Evolutionary conservation across 176 grass and related monocot species (phyloP).

Genomic region (Dendrocalamus sinicus): DNA sequence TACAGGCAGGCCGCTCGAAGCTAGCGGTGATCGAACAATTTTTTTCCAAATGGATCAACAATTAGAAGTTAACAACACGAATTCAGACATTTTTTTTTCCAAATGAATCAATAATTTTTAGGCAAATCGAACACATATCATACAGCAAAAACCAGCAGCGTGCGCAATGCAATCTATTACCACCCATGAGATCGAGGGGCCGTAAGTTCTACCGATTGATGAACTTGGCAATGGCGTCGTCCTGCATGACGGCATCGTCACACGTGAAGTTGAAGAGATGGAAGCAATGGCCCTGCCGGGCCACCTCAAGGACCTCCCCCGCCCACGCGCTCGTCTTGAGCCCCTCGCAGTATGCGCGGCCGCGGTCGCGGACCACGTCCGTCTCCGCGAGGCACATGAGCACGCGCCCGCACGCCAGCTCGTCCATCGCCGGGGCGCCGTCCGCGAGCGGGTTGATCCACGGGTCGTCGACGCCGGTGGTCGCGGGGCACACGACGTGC

Average conservation of each 20-base stretch:
- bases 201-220: conserved; percentile 41
- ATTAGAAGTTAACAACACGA: background rate
- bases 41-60: background rate
- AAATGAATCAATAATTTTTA: background rate
- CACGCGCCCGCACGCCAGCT: conserved; percentile 42
- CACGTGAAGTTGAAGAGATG: conserved; percentile 45
- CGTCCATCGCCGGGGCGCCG: conserved; percentile 46
- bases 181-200: background rate
- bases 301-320: conserved; percentile 47
- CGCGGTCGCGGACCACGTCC: conserved; percentile 53
- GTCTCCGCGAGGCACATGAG: conserved; percentile 61
- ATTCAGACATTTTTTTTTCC: background rate
- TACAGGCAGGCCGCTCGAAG: too few relatives aligned
- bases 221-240: conserved; percentile 54
- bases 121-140: background rate
- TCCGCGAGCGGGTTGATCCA: conserved; percentile 53
- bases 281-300: conserved; percentile 57
- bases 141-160: background rate
- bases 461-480: conserved; percentile 50
- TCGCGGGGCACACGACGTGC: conserved; percentile 50
- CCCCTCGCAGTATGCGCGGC: conserved; percentile 49
- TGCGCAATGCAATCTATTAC: background rate
- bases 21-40: background rate
- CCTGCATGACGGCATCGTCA: conserved; percentile 53
- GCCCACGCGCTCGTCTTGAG: conserved; percentile 55